Base-by-base conservation (phyloP, 129 eudicot species). In the Calendula officinalis region DNA sequence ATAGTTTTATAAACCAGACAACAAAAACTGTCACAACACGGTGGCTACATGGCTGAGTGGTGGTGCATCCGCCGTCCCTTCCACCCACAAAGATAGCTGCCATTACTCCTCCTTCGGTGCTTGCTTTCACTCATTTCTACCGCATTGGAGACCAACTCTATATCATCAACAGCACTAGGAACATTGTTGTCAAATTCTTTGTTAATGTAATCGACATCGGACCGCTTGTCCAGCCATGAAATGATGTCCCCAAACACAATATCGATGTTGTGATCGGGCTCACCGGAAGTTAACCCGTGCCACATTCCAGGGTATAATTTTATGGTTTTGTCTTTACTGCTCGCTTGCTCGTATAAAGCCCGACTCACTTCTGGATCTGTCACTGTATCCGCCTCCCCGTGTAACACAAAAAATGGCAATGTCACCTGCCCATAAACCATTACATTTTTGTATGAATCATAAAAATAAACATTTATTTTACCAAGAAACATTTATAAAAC, bases 341-440 rank as follows among this genome's bases (percentile, higher is more conserved):
- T 66, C 9, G 98, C 95, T 32, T 40, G 76, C 46, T 88, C 83
- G 37, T 85, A 92, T 51, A 92, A 52, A 12, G 96, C 98, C 22
- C 78, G 78, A 54, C 98, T 92, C 68, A 92, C 98, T 59, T 92
- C 98, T 7, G 98, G 98, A 60, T 92, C 98, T 0, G 98, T 92
- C 65, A 92, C 96, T 14, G 60, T 88, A 46, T 92, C 98, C 2
- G 95, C 95, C 67, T 88, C 98, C 16, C 98, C 98, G 9, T 92
- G 98, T 78, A 92, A 73, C 64, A 92, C 95, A 7, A 92, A 83
- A 70, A 92, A 92, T 27, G 96, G 96, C 34, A 92, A 53, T 6
- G 91, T 85, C 47, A 92, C 89, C 98, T 92, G 86, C 46, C 62
- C 40, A 68, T 17, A 13, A 56, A 35, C 45, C 59, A 51, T 41